These are phyloP conservation scores for Avena atlantica DNA, from an alignment of 176 grass and related monocot genomes.

Conservation along the genomic window DNA sequence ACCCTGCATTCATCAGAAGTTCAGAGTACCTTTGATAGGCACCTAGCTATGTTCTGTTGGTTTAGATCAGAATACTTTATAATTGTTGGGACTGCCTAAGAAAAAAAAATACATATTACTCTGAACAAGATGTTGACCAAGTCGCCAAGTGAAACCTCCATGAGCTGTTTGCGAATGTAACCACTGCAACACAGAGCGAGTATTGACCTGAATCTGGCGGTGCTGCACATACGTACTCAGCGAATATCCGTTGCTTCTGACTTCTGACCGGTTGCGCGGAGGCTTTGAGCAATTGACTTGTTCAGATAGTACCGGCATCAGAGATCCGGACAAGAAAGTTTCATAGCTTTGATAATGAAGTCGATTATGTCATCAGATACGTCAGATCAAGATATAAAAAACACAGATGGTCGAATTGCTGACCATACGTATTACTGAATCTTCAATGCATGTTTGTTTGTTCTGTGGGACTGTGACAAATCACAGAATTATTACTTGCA, in stretches of 20 bases:
- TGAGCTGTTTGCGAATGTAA: background rate
- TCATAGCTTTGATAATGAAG: background rate
- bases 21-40: background rate
- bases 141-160: background rate
- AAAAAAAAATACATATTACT: too few species aligned
- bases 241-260: background rate
- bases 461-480: background rate
- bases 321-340: background rate
- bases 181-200: background rate
- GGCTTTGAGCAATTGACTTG: conserved; percentile 30
- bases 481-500: background rate
- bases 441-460: conserved; percentile 1
- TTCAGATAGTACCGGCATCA: conserved; percentile 20
- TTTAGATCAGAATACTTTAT: too few species aligned
- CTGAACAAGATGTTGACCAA: background rate
- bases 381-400: conserved; percentile 28
- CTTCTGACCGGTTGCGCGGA: background rate
- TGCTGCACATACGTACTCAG: too few species aligned
- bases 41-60: background rate
- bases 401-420: conserved; percentile 3
- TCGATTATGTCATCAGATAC: background rate
- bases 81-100: background rate
- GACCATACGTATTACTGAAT: background rate
- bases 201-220: conserved; percentile 18
- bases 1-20: background rate